Base-by-base conservation (phyloP, 2,329 filamentous ascomycete genomes). In the Phialemoniopsis sp. region DNA sequence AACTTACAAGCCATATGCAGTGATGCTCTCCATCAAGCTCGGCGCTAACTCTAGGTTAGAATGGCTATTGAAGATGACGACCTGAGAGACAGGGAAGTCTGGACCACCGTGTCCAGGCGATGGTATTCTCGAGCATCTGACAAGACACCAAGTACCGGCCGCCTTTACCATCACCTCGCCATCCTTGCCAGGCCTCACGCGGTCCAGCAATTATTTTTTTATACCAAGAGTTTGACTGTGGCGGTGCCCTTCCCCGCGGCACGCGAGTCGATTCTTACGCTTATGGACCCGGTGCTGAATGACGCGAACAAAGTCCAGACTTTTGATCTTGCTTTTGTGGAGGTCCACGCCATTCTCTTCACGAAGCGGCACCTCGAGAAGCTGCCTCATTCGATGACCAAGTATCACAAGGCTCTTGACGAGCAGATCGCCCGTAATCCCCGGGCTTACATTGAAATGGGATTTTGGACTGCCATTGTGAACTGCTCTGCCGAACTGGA, bases 1-100 rank as follows among this genome's bases (percentile, higher is more conserved):
- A 26, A 26, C 6, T 10, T n/a, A n/a, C n/a, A n/a, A n/a, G 10
- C 10, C 21, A 26, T 26, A 26, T 26, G 21, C 21, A 26, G 21
- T 26, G 21, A 10, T 26, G 10, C 21, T 17, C 13, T 34, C 9
- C 4, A 10, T n/a, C n/a, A 16, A 29, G 28, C 28, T 15, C 13
- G 8, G 1, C 17, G 14, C 30, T 39, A 29, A 35, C n/a, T 18
- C 2, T 18, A 7, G 29, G 14, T 53, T 51, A 72, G 84, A 1
- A 96, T 96, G 89, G 89, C 89, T 0, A 89, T 96, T 33, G 90
- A 96, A 57, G 86, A 95, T 31, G 79, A 85, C 18, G 84, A 93
- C 45, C 72, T 86, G 15, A 64, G 76, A 3, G 85, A 91, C 40
- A 70, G 86, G 1, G 87, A 95, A 36, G 78, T 81, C 0, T 97